Evolutionary conservation across 805 yeast species (phyloP), one percentile per base, ranked within the genome.

Genomic region (Myxozyma melibiosi): DNA sequence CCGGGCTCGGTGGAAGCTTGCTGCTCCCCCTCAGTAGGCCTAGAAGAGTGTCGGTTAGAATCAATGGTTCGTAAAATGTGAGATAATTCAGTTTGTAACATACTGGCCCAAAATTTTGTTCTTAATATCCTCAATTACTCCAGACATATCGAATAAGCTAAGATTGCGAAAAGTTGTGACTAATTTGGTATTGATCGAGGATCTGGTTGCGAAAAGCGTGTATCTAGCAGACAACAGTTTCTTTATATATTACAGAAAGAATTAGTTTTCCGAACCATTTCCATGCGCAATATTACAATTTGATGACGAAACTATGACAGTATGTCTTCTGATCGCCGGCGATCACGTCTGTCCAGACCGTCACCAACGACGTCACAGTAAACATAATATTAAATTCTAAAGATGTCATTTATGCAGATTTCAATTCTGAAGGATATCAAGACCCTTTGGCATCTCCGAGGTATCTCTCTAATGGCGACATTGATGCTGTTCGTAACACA

Each of bases 61-160:
- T 30, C 18, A 7, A 31, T 2, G 28, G 28, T 8, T 13, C 28
- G 18, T 6, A 20, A 2, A 18, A 18, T 11, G 22, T 25, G 22
- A 14, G 13, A 6, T 18, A 14, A 20, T 16, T 5, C 20, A 20
- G 14, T 34, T 30, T 6, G 57, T n/a, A 13, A 47, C 58, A 3
- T 40, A 45, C 51, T 55, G 38, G 30, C 58, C 58, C 22, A 47
- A 16, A n/a, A 54, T 33, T 43, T 28, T 49, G 47, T 27, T 25
- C 47, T 55, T 55, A 24, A 55, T 35, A 3, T 55, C 58, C 25
- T 55, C 44, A 44, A 49, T 42, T 31, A 33, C 45, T 18, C 47
- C 46, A 18, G 55, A 49, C 58, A 55, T 55, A 24, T 28, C 45
- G 22, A n/a, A 38, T n/a, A 24, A 42, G 14, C 31, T 30, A 14